A percentile compares a stretch with the other conserved stretches of the same genome.
These are phyloP conservation scores for Pueraria montana DNA, from an alignment of 306 rosid species.

Conservation along the genomic window DNA sequence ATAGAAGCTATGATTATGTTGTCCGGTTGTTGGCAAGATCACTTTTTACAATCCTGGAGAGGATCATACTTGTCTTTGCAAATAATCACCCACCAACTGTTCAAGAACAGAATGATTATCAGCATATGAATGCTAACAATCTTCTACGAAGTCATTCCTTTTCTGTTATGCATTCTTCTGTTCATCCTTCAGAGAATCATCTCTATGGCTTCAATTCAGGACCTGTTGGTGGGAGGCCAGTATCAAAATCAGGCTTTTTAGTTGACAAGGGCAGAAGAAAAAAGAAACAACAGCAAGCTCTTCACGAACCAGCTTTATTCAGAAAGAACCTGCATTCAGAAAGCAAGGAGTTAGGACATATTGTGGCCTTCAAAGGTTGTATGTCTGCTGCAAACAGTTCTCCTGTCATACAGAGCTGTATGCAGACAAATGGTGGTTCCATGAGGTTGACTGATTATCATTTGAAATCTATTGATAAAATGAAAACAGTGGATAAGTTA, in stretches of 20 bases:
- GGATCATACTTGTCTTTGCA: constrained; percentile 74
- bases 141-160: constrained; percentile 74
- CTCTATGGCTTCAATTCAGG: constrained; percentile 55
- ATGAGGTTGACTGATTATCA: constrained; percentile 65
- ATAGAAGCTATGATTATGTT: constrained; percentile 69
- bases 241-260: constrained; percentile 42
- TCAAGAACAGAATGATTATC: constrained; percentile 47
- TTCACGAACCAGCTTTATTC: constrained; percentile 40
- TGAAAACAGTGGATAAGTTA: constrained; percentile 48
- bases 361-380: constrained; percentile 72
- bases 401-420: constrained; percentile 58
- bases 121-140: constrained; percentile 46
- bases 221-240: constrained; percentile 47
- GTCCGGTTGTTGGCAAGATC: constrained; percentile 85
- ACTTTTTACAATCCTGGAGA: constrained; percentile 75
- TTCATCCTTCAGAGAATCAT: constrained; percentile 64
- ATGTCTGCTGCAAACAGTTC: constrained; percentile 62
- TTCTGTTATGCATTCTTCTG: constrained; percentile 60
- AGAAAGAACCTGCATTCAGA: constrained; percentile 57
- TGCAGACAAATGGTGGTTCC: constrained; percentile 70
- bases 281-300: constrained; percentile 52
- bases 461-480: constrained; percentile 46
- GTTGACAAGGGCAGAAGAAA: constrained; percentile 51
- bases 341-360: constrained; percentile 54
- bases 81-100: constrained; percentile 48